Evolutionary conservation across 2,329 filamentous ascomycete species (phyloP).

Genomic region (Thielaviopsis populi): DNA sequence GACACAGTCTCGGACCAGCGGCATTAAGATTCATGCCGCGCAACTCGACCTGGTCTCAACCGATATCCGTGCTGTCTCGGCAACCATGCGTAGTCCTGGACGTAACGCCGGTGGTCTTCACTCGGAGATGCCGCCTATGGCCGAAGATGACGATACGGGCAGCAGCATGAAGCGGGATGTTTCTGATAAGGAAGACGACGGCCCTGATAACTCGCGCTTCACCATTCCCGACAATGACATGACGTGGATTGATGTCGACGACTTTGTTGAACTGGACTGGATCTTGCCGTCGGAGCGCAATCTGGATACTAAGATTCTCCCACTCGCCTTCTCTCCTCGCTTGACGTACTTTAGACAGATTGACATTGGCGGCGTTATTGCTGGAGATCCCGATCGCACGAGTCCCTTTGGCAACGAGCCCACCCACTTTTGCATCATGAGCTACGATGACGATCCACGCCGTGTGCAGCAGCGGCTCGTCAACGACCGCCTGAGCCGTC

Average conservation of each 20-base stretch:
- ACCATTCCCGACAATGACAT: slow-evolving; percentile 91
- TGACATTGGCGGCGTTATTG: slow-evolving; percentile 68
- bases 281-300: slow-evolving; percentile 80
- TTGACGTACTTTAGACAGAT: slow-evolving; percentile 97
- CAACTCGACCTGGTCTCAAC: slow-evolving; percentile 84
- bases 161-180: slow-evolving; percentile 11
- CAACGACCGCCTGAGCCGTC: slow-evolving; percentile 59
- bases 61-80: slow-evolving; percentile 85
- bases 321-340: slow-evolving; percentile 80
- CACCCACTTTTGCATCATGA: slow-evolving; percentile 93
- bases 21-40: slow-evolving; percentile 90
- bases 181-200: slow-evolving; percentile 33
- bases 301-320: slow-evolving; percentile 85
- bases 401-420: slow-evolving; percentile 88
- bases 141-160: slow-evolving; percentile 8
- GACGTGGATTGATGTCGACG: slow-evolving; percentile 98
- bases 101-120: neutral
- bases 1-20: slow-evolving; percentile 66
- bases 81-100: slow-evolving; percentile 54
- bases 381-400: slow-evolving; percentile 64
- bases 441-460: slow-evolving; percentile 72
- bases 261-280: slow-evolving; percentile 97
- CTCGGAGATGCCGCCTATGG: neutral
- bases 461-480: slow-evolving; percentile 79
- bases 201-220: slow-evolving; percentile 69